Percentiles rank a stretch among this genome's conserved stretches.
Evolutionary conservation across 768 basidiomycete genomes (phyloP).

Genomic region (Panus rudis): DNA sequence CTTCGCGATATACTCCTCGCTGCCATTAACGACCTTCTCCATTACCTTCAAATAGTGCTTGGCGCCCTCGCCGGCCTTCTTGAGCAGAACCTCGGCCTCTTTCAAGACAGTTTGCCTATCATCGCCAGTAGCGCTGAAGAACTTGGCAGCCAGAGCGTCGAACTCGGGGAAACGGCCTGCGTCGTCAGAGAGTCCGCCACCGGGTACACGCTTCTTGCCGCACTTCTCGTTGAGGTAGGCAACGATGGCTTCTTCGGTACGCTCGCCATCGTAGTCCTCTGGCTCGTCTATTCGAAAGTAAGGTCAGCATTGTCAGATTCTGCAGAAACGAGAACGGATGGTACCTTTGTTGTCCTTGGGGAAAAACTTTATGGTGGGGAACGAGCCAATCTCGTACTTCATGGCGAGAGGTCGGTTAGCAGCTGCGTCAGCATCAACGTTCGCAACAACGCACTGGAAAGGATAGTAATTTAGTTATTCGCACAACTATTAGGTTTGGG

Average conservation of each 20-base stretch:
- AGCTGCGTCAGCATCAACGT: constrained; percentile 83
- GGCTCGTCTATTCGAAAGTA: constrained; percentile 29
- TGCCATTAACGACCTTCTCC: constrained; percentile 72
- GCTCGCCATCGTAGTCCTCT: constrained; percentile 60
- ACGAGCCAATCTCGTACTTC: constrained; percentile 70
- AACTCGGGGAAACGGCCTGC: constrained; percentile 78
- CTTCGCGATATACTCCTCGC: constrained; percentile 75
- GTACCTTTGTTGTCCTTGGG: constrained; percentile 51
- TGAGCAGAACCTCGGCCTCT: constrained; percentile 52
- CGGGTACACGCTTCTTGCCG: constrained; percentile 75
- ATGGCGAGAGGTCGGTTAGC: constrained; percentile 64
- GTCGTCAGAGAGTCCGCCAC: constrained; percentile 71
- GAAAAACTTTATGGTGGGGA: constrained; percentile 97
- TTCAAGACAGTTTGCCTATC: constrained; percentile 56
- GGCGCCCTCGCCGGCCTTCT: constrained; percentile 42
- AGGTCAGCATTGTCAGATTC: background rate
- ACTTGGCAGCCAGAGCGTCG: constrained; percentile 70
- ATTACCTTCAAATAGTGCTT: constrained; percentile 86
- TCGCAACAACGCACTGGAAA: constrained; percentile 77
- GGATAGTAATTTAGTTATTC: background rate
- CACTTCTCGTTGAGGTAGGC: constrained; percentile 80
- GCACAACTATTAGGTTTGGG: background rate
- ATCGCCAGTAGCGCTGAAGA: constrained; percentile 53
- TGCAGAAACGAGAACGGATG: background rate
- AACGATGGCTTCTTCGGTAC: constrained; percentile 72